Percentiles rank a stretch among this genome's conserved stretches.
Evolutionary conservation across 176 grass and related monocot species (phyloP).

Genomic region (Musa beccarii): DNA sequence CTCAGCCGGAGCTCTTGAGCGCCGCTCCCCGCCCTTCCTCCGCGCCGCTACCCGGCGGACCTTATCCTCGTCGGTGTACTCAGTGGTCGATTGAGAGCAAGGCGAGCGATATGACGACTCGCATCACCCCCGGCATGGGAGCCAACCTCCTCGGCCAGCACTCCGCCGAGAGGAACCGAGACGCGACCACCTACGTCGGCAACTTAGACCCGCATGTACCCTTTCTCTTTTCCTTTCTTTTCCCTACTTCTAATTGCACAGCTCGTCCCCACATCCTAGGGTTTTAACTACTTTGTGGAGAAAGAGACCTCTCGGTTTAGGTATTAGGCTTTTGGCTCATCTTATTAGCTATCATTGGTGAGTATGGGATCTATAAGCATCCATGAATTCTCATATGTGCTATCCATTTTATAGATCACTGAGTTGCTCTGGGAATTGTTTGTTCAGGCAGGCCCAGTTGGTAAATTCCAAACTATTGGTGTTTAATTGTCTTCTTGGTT

Average conservation of each 20-base stretch:
- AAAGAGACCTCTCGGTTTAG: not conserved
- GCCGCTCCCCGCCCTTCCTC: too few relatives aligned
- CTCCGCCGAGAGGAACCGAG: slow-evolving; percentile 93
- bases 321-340: not conserved
- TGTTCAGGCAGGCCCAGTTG: slow-evolving; percentile 94
- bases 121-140: slow-evolving; percentile 94
- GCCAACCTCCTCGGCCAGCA: slow-evolving; percentile 93
- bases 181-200: slow-evolving; percentile 96
- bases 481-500: not conserved
- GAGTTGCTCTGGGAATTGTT: slow-evolving; percentile 95
- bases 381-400: not conserved
- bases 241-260: not conserved
- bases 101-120: slow-evolving; percentile 52
- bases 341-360: too few relatives aligned
- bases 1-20: too few relatives aligned
- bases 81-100: not conserved
- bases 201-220: slow-evolving; percentile 86
- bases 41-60: too few relatives aligned
- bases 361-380: too few relatives aligned
- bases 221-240: not conserved
- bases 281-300: not conserved
- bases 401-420: not conserved
- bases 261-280: not conserved
- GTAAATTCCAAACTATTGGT: slow-evolving; percentile 34
- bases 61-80: not conserved